Conservation (phyloP, 1,284 basidiomycete genomes). For the Coniferiporia weirii region DNA sequence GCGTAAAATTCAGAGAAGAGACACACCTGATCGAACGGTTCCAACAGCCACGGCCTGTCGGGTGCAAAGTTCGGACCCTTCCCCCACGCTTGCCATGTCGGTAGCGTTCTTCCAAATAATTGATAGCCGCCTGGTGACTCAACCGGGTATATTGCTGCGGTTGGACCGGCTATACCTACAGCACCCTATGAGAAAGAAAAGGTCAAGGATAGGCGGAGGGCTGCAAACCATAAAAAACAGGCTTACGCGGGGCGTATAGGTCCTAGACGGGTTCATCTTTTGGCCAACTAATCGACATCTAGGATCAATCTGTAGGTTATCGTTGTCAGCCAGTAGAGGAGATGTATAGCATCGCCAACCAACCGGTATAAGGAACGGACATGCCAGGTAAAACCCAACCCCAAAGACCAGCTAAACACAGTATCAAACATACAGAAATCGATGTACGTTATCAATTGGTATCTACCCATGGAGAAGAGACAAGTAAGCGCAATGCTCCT, state of each 20-base stretch:
- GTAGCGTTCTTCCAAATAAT: conserved; percentile 52
- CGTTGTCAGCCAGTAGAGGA: background rate
- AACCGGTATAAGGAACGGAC: conserved; percentile 56
- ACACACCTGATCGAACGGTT: conserved; percentile 59
- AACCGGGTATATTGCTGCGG: conserved; percentile 61
- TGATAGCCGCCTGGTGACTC: conserved; percentile 66
- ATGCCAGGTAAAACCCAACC: conserved; percentile 57
- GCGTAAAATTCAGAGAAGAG: background rate
- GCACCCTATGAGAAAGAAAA: conserved; percentile 41
- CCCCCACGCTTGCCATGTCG: conserved; percentile 61
- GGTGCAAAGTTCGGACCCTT: conserved; percentile 42
- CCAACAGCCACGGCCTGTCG: conserved; percentile 54
- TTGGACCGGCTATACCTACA: conserved; percentile 55
- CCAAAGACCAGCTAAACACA: conserved; percentile 47
- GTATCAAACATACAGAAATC: background rate
- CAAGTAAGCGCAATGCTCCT: conserved; percentile 42
- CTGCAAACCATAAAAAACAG: background rate
- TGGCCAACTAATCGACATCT: conserved; percentile 53
- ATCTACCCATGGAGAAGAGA: conserved; percentile 45
- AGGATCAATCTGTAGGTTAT: conserved; percentile 50
- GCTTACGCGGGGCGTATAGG: conserved; percentile 51
- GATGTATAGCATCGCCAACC: conserved; percentile 20
- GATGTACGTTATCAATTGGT: background rate
- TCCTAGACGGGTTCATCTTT: conserved; percentile 63
- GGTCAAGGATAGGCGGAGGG: background rate